A percentile compares a stretch with the other conserved stretches of the same genome.
These are phyloP conservation scores for Talaromyces amestolkiae DNA, from an alignment of 2,329 filamentous ascomycete genomes.

Conservation along the genomic window DNA sequence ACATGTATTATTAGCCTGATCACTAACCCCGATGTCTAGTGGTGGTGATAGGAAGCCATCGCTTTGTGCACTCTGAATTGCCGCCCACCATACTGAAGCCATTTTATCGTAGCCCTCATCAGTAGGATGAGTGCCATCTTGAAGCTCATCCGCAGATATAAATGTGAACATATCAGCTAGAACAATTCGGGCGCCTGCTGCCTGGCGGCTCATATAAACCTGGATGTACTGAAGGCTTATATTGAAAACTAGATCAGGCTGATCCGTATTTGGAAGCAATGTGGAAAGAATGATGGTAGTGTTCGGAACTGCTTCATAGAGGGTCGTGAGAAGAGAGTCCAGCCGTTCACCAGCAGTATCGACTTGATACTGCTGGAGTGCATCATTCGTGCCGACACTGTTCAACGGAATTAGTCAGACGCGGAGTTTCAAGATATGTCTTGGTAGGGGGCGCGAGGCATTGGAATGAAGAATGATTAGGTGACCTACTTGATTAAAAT, in stretches of 20 bases:
- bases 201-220: too few relatives aligned
- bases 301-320: background rate
- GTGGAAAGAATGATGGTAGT: background rate
- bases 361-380: background rate
- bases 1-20: background rate
- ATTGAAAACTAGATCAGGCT: too few relatives aligned
- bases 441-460: too few relatives aligned
- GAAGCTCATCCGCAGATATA: too few relatives aligned
- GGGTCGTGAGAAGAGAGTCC: background rate
- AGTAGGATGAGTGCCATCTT: background rate
- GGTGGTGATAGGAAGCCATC: background rate
- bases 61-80: background rate
- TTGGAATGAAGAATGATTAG: too few relatives aligned
- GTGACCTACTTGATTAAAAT: too few relatives aligned
- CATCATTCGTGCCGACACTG: constrained; percentile 1
- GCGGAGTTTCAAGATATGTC: too few relatives aligned
- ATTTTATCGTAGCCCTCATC: background rate
- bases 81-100: background rate
- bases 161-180: background rate
- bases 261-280: background rate
- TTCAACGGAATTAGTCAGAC: too few relatives aligned
- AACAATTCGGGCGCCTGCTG: background rate
- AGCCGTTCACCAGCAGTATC: background rate
- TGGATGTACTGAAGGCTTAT: background rate
- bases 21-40: background rate